These are phyloP conservation scores for Aureobasidium leucospermi DNA, from an alignment of 2,329 filamentous ascomycete species.

Conservation along the genomic window DNA sequence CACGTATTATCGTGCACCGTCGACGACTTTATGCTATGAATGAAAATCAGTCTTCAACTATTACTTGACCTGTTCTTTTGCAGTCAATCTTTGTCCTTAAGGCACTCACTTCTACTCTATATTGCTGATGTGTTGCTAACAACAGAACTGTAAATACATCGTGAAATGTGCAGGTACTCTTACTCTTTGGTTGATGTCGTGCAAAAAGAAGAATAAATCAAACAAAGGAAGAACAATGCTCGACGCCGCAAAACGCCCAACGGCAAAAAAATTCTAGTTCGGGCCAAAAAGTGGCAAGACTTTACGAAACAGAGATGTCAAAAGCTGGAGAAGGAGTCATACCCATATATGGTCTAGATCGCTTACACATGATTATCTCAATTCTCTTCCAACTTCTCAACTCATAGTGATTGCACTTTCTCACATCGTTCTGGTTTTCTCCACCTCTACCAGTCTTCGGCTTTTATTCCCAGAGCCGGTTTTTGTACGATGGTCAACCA, in stretches of 20 bases:
- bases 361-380: neutral
- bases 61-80: neutral
- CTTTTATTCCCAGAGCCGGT: neutral
- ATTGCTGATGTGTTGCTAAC: too few relatives aligned
- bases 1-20: neutral
- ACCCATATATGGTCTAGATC: constrained; percentile 4
- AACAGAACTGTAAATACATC: too few relatives aligned
- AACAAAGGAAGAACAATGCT: neutral
- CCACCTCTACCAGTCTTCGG: too few relatives aligned
- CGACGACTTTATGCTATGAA: constrained; percentile 13
- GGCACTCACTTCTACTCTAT: too few relatives aligned
- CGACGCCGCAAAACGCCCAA: neutral
- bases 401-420: too few relatives aligned
- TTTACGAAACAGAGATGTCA: neutral
- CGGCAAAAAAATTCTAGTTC: constrained; percentile 11
- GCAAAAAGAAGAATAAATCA: neutral
- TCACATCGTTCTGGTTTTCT: neutral
- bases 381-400: neutral
- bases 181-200: neutral
- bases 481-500: neutral
- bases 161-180: too few relatives aligned
- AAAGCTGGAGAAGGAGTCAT: constrained; percentile 12
- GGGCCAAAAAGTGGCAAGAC: constrained; percentile 8
- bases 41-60: constrained; percentile 7
- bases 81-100: too few relatives aligned